phyloP scores from a whole-genome alignment of 2,329 filamentous ascomycete species.

The Hypoxylon rubiginosum region DNA sequence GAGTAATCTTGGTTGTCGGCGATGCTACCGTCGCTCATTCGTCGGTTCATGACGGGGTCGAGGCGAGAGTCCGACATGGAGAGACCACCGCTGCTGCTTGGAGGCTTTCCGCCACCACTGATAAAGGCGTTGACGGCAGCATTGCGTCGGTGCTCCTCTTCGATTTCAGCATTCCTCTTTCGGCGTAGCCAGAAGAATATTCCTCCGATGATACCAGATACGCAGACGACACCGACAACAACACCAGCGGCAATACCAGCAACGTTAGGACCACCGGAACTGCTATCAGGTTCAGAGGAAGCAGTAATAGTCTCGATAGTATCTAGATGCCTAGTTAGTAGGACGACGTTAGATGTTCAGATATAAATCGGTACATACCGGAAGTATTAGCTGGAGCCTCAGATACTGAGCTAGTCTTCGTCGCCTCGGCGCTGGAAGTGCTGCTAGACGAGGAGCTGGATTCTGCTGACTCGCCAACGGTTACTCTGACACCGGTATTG shows the following conservation, averaged over 20 bases:
- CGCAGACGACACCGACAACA: constrained; percentile 82
- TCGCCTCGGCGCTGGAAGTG: constrained; percentile 45
- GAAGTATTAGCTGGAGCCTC: constrained; percentile 41
- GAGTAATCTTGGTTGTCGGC: constrained; percentile 98
- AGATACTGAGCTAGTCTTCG: constrained; percentile 20
- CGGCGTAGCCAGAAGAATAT: constrained; percentile 81
- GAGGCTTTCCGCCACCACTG: constrained; percentile 71
- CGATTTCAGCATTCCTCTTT: constrained; percentile 80
- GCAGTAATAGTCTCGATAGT: constrained; percentile 32
- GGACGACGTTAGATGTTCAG: not conserved
- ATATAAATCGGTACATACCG: constrained; percentile 18
- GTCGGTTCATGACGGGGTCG: constrained; percentile 86
- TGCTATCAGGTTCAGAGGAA: constrained; percentile 47
- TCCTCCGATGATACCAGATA: constrained; percentile 76
- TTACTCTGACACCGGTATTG: constrained; percentile 63
- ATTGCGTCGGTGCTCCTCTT: constrained; percentile 87
- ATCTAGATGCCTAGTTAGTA: constrained; percentile 23
- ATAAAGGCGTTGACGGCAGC: constrained; percentile 84
- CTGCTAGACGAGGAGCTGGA: constrained; percentile 52
- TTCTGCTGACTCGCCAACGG: constrained; percentile 53
- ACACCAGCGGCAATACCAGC: constrained; percentile 89
- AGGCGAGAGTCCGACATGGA: constrained; percentile 87
- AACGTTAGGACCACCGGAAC: constrained; percentile 71
- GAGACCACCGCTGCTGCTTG: constrained; percentile 72
- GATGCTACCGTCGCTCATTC: constrained; percentile 95